Evolutionary conservation across 1,284 basidiomycete species (phyloP), one percentile per base, ranked within the genome.

Genomic region (Cerrena zonata): DNA sequence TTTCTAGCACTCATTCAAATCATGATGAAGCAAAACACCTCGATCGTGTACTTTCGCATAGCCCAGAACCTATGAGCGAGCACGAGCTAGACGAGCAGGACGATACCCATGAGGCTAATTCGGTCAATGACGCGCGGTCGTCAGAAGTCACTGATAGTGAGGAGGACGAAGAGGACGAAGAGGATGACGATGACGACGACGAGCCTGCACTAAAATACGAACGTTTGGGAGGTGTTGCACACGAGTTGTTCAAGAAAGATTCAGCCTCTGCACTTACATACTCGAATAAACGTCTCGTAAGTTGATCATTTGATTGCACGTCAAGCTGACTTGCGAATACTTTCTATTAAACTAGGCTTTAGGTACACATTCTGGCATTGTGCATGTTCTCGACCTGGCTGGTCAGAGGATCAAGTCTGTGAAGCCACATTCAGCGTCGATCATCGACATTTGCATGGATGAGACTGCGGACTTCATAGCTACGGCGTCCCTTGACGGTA

Each of bases 401-500:
- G 92, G 94, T 7, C 81, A 85, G 53, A 83, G 90, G 47, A 78
- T 95, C 68, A 94, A 93, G 69, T 93, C 91, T 4, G 96, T 89
- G 66, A 86, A 92, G 56, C 89, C 91, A 2, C 96, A 99, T 63
- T 77, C 86, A n/a, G 95, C 95, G 0, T 90, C 89, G 18, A 78
- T 99, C 47, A 82, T 86, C 45, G 92, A 93, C 62, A 83, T 98
- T 34, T 81, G 81, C 45, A 77, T 99, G 61, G 95, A 98, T 66
- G 72, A 79, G 46, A 88, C 88, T 1, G 86, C 82, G 39, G 93
- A 97, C 52, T 98, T 93, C 65, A 81, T 99, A 3, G 93, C 86
- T 1, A 94, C 93, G 7, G 90, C 94, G 0, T 94, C 92, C 4
- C 85, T 98, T 62, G 95, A 99, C 68, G 96, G 94, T 91, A 67